Percentiles rank a stretch among this genome's conserved stretches.
phyloP scores from a whole-genome alignment of 768 basidiomycete species.

The Lactarius akahatsu region DNA sequence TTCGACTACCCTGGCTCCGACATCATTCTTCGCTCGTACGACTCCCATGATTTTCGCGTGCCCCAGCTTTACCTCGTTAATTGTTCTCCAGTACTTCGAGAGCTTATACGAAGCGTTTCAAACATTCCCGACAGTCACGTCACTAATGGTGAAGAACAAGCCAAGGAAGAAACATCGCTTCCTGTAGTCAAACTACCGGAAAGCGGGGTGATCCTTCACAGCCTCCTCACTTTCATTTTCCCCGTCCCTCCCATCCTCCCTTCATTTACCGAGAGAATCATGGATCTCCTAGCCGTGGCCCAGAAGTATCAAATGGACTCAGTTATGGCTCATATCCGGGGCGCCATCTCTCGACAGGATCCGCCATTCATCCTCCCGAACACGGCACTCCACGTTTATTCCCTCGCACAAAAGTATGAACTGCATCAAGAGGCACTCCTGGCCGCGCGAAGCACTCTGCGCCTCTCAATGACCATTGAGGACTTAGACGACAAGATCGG shows the following conservation, averaged over 20 bases:
- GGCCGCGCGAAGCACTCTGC: conserved; percentile 1
- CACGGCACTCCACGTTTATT: background rate
- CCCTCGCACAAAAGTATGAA: conserved; percentile 3
- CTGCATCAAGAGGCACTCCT: background rate
- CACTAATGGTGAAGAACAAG: background rate
- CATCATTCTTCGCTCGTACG: background rate
- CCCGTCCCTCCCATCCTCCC: background rate
- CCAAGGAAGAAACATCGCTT: background rate
- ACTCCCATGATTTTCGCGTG: background rate
- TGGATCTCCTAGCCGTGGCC: background rate
- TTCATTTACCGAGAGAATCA: background rate
- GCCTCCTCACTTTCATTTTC: background rate
- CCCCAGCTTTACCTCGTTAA: background rate
- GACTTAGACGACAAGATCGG: background rate
- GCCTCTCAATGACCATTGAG: background rate
- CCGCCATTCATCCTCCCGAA: background rate
- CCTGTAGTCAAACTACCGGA: background rate
- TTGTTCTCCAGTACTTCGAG: background rate
- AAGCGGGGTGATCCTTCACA: background rate
- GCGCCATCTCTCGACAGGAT: background rate
- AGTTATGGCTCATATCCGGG: background rate
- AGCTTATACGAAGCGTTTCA: background rate
- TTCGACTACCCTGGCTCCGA: background rate
- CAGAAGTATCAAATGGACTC: background rate
- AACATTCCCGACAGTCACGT: background rate